phyloP scores from a whole-genome alignment of 805 yeast genomes.

The Starmerella etchellsii region DNA sequence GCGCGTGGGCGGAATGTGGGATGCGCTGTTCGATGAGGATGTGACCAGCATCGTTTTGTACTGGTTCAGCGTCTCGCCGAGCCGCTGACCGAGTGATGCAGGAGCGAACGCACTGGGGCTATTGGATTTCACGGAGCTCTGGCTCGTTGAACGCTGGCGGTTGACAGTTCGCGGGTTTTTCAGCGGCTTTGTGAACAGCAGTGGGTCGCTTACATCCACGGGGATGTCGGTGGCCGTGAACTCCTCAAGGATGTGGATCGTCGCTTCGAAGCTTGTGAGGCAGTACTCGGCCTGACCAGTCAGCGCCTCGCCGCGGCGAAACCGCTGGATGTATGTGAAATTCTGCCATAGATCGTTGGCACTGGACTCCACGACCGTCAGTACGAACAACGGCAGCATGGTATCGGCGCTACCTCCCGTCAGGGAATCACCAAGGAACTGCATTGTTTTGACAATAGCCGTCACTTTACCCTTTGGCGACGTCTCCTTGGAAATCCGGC shows the following conservation, averaged over 20 bases:
- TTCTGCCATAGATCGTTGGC: slow-evolving; percentile 28
- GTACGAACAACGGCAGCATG: slow-evolving; percentile 30
- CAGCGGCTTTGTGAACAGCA: slow-evolving; percentile 16
- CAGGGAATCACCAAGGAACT: slow-evolving; percentile 26
- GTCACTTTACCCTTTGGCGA: slow-evolving; percentile 29
- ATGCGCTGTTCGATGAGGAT: neutral
- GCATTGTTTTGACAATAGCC: slow-evolving; percentile 28
- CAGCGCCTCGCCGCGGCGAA: slow-evolving; percentile 26
- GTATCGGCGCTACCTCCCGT: slow-evolving; percentile 28
- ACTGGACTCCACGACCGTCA: slow-evolving; percentile 24
- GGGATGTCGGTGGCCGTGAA: slow-evolving; percentile 26
- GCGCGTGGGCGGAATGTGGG: no score
- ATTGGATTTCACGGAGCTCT: slow-evolving; percentile 24
- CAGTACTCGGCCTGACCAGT: slow-evolving; percentile 32
- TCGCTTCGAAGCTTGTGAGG: slow-evolving; percentile 34
- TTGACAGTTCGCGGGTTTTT: slow-evolving; percentile 9
- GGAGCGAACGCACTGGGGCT: slow-evolving; percentile 1
- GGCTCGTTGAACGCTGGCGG: slow-evolving; percentile 15
- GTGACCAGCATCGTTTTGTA: slow-evolving; percentile 14
- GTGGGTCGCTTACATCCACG: slow-evolving; percentile 19
- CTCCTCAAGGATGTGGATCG: slow-evolving; percentile 29
- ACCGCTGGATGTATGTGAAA: slow-evolving; percentile 29
- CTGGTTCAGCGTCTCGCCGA: slow-evolving; percentile 25
- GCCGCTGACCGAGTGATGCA: slow-evolving; percentile 23
- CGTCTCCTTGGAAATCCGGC: slow-evolving; percentile 22